These are phyloP conservation scores for Dentipellis fragilis DNA, from an alignment of 768 basidiomycete genomes.

Conservation along the genomic window DNA sequence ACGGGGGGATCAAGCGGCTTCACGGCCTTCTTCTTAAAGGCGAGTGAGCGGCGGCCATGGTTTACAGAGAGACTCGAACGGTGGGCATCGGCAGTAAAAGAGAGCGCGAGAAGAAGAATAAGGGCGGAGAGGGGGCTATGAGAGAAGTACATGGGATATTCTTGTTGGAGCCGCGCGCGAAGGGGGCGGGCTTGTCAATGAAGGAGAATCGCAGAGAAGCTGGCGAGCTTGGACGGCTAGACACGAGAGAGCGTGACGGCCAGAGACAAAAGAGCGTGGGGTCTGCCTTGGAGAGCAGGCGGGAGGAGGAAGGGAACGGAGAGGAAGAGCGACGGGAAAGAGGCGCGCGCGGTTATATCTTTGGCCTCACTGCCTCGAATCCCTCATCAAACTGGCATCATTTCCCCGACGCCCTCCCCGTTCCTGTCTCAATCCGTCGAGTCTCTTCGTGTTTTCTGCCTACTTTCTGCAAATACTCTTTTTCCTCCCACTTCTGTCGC, in stretches of 20 bases:
- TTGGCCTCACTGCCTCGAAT: neutral
- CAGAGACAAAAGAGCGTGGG: neutral
- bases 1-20: neutral
- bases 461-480: neutral
- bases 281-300: neutral
- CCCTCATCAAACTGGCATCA: neutral
- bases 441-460: neutral
- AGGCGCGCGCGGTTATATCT: neutral
- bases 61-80: neutral
- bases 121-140: neutral
- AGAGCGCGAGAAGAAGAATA: neutral
- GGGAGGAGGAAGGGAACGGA: neutral
- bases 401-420: neutral
- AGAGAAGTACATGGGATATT: neutral
- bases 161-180: neutral
- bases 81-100: neutral
- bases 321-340: neutral
- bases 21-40: neutral
- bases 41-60: neutral
- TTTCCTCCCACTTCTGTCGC: neutral
- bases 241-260: neutral
- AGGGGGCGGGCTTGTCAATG: neutral
- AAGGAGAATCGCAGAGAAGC: neutral
- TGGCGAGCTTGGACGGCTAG: neutral
- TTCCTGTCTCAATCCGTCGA: neutral